These are phyloP conservation scores for Mortierella sp. DNA, from an alignment of 371 early-diverging fungal species.

Conservation along the genomic window DNA sequence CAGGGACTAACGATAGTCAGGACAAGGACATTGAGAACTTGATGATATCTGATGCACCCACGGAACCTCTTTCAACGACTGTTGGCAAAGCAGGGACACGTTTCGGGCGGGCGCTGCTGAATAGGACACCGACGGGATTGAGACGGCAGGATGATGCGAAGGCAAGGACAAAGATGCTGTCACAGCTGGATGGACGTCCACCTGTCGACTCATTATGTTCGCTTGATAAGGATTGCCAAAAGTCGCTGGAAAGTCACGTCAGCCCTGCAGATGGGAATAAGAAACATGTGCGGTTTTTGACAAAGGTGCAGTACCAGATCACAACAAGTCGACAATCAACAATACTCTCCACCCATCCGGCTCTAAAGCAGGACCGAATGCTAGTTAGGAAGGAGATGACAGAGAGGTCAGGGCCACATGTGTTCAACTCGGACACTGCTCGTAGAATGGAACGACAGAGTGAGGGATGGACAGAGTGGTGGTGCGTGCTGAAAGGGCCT, in stretches of 20 bases:
- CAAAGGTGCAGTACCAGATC: conserved; percentile 43
- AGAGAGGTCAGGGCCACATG: conserved; percentile 46
- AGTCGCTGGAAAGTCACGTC: neutral
- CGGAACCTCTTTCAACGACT: conserved; percentile 16
- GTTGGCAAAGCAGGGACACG: conserved; percentile 30
- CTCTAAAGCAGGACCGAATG: conserved; percentile 48
- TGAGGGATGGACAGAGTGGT: conserved; percentile 52
- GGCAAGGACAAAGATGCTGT: neutral
- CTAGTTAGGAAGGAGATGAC: conserved; percentile 46
- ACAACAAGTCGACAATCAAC: conserved; percentile 33
- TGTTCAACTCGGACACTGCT: conserved; percentile 42
- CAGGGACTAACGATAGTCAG: neutral
- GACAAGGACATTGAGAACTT: conserved; percentile 5
- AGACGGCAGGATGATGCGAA: conserved; percentile 9
- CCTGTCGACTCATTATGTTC: conserved; percentile 27
- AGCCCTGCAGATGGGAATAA: neutral
- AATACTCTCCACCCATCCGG: conserved; percentile 12
- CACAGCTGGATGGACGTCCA: neutral
- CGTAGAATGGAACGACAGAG: conserved; percentile 37
- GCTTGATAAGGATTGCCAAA: conserved; percentile 27
- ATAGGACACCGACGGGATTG: conserved; percentile 27
- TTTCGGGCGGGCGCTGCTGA: conserved; percentile 31
- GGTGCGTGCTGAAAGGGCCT: conserved; percentile 51
- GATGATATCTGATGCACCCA: neutral
- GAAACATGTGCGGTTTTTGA: conserved; percentile 51